Percentiles rank a stretch among this genome's conserved stretches.
Evolutionary conservation across 2,329 filamentous ascomycete species (phyloP).

Genomic region (Exophiala spinifera): DNA sequence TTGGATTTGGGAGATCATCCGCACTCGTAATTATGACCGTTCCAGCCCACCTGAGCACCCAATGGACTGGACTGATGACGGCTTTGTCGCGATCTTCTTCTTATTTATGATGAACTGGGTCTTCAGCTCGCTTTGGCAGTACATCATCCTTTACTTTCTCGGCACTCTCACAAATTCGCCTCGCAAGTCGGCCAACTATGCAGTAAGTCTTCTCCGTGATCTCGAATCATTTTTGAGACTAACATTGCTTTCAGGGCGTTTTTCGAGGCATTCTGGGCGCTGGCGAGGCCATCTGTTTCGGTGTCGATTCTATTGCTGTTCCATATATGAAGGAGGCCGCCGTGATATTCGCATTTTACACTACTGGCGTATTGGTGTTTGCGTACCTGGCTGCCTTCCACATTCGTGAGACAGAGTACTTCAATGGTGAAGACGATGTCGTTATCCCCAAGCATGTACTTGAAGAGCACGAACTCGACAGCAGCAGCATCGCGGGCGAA

Average conservation of each 20-base stretch:
- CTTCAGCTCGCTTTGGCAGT: conserved; percentile 1
- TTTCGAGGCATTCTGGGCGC: conserved; percentile 8
- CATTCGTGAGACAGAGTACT: conserved; percentile 11
- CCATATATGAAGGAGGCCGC: conserved; percentile 15
- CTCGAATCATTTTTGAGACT: neutral
- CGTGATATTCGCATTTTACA: conserved; percentile 11
- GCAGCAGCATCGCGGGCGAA: neutral
- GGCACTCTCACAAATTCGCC: conserved; percentile 12
- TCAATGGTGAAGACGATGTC: conserved; percentile 14
- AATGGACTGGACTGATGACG: conserved; percentile 15
- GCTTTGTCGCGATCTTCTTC: conserved; percentile 12
- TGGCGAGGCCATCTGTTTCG: conserved; percentile 17
- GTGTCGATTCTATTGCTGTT: conserved; percentile 11
- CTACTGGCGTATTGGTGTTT: conserved; percentile 4
- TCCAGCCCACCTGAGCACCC: neutral
- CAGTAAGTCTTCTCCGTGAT: conserved; percentile 3
- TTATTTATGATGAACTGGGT: conserved; percentile 14
- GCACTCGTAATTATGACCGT: conserved; percentile 9
- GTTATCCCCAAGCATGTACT: conserved; percentile 14
- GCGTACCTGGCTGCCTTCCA: conserved; percentile 8
- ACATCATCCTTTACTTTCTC: conserved; percentile 16
- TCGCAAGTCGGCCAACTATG: conserved; percentile 11
- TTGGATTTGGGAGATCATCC: conserved; percentile 14
- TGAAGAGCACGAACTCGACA: conserved; percentile 3
- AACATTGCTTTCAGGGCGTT: conserved; percentile 6